Percentiles rank a stretch among this genome's conserved stretches.
These are phyloP conservation scores for Pyrrhoderma noxium DNA, from an alignment of 1,284 basidiomycete species.

Conservation along the genomic window DNA sequence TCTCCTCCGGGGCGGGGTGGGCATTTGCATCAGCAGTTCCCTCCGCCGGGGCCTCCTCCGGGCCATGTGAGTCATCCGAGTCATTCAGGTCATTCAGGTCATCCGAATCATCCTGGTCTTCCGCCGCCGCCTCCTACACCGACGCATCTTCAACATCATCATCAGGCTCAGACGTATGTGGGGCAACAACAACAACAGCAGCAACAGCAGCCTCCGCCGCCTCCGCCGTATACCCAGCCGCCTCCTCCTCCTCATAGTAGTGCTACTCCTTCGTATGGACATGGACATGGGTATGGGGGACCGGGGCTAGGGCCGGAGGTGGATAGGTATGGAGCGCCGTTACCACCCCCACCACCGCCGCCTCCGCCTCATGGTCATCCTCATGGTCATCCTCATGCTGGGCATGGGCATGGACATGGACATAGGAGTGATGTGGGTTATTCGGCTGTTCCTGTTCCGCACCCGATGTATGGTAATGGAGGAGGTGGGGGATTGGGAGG, in stretches of 20 bases:
- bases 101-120: too few relatives aligned
- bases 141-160: slow-evolving; percentile 3
- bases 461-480: too few relatives aligned
- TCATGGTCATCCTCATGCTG: not conserved
- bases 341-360: not conserved
- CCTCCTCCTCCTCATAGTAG: not conserved
- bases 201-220: slow-evolving; percentile 2
- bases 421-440: not conserved
- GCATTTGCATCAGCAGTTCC: too few relatives aligned
- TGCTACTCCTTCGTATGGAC: not conserved
- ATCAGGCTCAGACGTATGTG: not conserved
- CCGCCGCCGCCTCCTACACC: slow-evolving; percentile 5
- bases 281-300: not conserved
- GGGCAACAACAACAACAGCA: too few relatives aligned
- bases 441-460: too few relatives aligned
- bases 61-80: too few relatives aligned
- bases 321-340: not conserved
- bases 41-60: too few relatives aligned
- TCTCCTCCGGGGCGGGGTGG: too few relatives aligned
- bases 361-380: not conserved
- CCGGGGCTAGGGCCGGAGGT: too few relatives aligned
- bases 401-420: not conserved
- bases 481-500: slow-evolving; percentile 30
- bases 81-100: too few relatives aligned
- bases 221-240: slow-evolving; percentile 2